A percentile compares a stretch with the other conserved stretches of the same genome.
phyloP scores from a whole-genome alignment of 306 rosid species.

The Dryas drummondii region DNA sequence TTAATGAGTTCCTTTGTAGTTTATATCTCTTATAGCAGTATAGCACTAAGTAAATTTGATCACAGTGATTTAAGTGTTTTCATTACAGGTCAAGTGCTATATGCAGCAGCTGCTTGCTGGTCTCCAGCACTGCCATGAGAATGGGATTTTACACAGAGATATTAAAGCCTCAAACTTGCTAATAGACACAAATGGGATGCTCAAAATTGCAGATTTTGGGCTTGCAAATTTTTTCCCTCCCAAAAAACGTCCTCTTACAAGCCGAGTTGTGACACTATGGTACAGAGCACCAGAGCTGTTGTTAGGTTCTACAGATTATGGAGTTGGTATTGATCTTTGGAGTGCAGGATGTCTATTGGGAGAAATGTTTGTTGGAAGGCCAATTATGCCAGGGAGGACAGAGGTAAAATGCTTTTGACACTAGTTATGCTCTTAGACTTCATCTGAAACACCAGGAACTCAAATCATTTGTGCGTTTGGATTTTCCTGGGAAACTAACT shows the following conservation, averaged over 20 bases:
- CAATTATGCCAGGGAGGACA: conserved; percentile 73
- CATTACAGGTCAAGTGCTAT: conserved; percentile 67
- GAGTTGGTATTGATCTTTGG: conserved; percentile 81
- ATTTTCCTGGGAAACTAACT: background rate
- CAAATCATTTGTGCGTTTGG: background rate
- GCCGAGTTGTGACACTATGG: conserved; percentile 86
- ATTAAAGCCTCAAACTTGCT: conserved; percentile 76
- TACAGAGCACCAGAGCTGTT: conserved; percentile 88
- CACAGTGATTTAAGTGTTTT: background rate
- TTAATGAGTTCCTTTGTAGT: conserved; percentile 1
- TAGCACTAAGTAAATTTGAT: background rate
- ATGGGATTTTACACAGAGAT: conserved; percentile 66
- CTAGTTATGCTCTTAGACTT: background rate
- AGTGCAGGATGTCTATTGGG: conserved; percentile 79
- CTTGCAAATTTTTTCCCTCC: conserved; percentile 52
- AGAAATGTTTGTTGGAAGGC: conserved; percentile 67
- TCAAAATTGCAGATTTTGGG: conserved; percentile 87
- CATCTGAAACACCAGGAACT: background rate
- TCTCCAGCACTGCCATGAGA: conserved; percentile 64
- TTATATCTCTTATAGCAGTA: background rate
- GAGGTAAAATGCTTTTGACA: conserved; percentile 49
- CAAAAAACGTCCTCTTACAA: conserved; percentile 52
- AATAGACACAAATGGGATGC: conserved; percentile 56
- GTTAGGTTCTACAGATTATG: conserved; percentile 76
- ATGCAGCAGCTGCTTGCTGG: conserved; percentile 81